phyloP scores from a whole-genome alignment of 2,329 filamentous ascomycete genomes.

The Alternaria triticimaculans region DNA sequence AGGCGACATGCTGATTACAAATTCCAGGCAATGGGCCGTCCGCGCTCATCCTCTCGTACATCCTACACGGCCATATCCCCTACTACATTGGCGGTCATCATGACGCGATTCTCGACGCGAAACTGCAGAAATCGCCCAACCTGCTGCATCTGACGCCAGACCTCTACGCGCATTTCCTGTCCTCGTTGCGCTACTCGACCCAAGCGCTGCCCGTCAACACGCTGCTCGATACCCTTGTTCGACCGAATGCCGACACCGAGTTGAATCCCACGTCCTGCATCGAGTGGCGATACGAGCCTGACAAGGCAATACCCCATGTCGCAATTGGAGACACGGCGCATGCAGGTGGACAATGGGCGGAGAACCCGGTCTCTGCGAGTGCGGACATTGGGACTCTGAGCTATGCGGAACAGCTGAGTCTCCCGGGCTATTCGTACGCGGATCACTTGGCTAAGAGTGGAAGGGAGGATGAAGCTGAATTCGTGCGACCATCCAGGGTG shows the following conservation, averaged over 20 bases:
- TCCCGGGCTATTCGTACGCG: conserved; percentile 65
- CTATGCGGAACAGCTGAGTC: conserved; percentile 67
- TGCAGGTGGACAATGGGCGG: conserved; percentile 67
- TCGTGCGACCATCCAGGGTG: conserved; percentile 61
- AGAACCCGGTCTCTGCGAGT: conserved; percentile 59
- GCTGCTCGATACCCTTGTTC: conserved; percentile 64
- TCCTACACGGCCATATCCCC: conserved; percentile 67
- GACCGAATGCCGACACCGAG: conserved; percentile 65
- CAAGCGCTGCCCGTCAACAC: conserved; percentile 67
- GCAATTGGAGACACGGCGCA: conserved; percentile 59
- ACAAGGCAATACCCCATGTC: conserved; percentile 60
- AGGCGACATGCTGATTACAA: conserved; percentile 32
- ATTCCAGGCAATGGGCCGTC: conserved; percentile 65
- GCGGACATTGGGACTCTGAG: conserved; percentile 66
- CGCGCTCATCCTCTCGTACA: conserved; percentile 67
- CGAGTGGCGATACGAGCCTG: conserved; percentile 60
- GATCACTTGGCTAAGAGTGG: conserved; percentile 57
- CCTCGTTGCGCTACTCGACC: conserved; percentile 66
- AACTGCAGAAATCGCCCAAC: conserved; percentile 56
- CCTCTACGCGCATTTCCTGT: conserved; percentile 65
- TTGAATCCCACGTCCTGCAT: conserved; percentile 60
- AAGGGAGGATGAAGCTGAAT: conserved; percentile 53
- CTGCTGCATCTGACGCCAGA: conserved; percentile 58
- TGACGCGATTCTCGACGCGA: conserved; percentile 63
- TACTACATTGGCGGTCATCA: conserved; percentile 64